Conservation (phyloP, 257 asterid species). For the Forsythia viridissima region DNA sequence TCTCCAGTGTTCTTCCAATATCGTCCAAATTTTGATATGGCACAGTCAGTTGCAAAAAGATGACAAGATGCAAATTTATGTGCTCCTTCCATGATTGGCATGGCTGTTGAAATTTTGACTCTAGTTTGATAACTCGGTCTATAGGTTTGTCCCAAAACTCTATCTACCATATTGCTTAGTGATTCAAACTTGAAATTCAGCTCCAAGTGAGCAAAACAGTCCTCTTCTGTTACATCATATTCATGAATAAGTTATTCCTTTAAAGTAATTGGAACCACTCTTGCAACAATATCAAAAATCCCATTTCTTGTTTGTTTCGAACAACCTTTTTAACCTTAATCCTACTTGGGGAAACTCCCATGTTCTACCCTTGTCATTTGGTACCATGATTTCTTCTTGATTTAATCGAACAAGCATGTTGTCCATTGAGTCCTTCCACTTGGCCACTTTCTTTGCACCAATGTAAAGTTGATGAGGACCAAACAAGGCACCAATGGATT, state of each 20-base stretch:
- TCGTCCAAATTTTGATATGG: not conserved
- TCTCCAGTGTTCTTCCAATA: not conserved
- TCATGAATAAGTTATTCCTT: constrained; percentile 24
- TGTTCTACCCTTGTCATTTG: constrained; percentile 1
- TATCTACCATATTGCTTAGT: constrained; percentile 13
- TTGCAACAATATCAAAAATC: constrained; percentile 15
- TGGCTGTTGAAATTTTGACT: constrained; percentile 22
- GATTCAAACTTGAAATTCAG: constrained; percentile 24
- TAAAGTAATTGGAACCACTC: constrained; percentile 25
- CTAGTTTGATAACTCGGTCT: constrained; percentile 17
- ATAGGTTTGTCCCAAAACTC: constrained; percentile 30
- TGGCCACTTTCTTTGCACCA: not conserved
- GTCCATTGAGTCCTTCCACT: constrained; percentile 23
- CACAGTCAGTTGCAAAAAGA: constrained; percentile 3
- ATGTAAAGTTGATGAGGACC: constrained; percentile 14
- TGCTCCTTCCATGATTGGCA: constrained; percentile 28
- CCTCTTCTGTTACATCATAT: constrained; percentile 20
- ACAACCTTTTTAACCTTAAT: too few species aligned
- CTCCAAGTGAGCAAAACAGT: constrained; percentile 33
- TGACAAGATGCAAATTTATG: constrained; percentile 6
- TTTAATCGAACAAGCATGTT: constrained; percentile 1
- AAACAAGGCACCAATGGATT: constrained; percentile 21
- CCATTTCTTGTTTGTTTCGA: constrained; percentile 19
- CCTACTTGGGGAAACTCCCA: constrained; percentile 15
- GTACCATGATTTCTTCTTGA: not conserved